Evolutionary conservation across 2,329 filamentous ascomycete species (phyloP).

Genomic region (Ophiostoma ulmi): DNA sequence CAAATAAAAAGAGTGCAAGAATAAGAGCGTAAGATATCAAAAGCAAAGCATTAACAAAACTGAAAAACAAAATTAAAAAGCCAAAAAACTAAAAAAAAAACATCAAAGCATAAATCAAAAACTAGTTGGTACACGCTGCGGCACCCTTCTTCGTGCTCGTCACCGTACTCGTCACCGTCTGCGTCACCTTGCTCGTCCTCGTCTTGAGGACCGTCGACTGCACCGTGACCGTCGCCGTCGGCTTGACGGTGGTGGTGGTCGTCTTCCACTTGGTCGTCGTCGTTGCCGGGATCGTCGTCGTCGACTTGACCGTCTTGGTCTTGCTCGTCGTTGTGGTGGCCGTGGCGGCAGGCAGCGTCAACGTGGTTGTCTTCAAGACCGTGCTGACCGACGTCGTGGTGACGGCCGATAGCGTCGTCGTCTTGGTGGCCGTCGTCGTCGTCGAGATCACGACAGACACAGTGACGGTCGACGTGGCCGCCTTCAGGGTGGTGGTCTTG

Average conservation of each 20-base stretch:
- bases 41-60: neutral
- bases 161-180: neutral
- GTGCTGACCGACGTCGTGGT: neutral
- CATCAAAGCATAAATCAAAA: neutral
- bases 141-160: neutral
- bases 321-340: neutral
- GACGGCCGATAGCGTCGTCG: neutral
- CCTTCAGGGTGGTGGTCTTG: neutral
- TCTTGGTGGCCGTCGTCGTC: neutral
- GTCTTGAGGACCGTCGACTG: neutral
- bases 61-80: neutral
- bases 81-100: neutral
- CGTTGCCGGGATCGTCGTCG: neutral
- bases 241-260: neutral
- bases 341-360: neutral
- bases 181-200: slow-evolving; percentile 3
- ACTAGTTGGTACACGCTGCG: neutral
- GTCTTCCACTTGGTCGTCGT: slow-evolving; percentile 2
- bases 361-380: neutral
- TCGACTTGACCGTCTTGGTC: neutral
- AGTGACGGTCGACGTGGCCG: neutral
- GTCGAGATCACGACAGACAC: neutral
- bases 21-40: neutral
- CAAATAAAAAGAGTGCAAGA: neutral
- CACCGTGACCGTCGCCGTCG: neutral